These are phyloP conservation scores for Otatea glauca DNA, from an alignment of 176 grass and related monocot genomes.

Conservation along the genomic window DNA sequence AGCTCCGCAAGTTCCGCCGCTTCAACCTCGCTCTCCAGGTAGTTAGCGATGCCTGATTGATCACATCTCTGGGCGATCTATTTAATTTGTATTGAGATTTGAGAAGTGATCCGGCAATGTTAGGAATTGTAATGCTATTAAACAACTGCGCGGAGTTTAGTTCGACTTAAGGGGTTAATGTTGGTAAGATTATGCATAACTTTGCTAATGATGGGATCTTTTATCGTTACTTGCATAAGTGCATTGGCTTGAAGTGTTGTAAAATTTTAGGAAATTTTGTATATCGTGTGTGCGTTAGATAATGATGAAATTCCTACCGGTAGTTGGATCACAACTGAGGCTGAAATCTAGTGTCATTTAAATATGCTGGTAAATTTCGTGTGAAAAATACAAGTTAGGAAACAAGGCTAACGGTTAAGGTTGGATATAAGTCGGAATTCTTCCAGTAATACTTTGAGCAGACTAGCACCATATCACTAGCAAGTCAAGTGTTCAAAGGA, in stretches of 20 bases:
- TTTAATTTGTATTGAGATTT: background rate
- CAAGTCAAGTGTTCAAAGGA: conserved; percentile 7
- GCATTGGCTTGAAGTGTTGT: background rate
- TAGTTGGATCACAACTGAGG: background rate
- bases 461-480: background rate
- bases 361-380: background rate
- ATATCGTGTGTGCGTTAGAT: background rate
- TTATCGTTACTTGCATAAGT: background rate
- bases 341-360: background rate
- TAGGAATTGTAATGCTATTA: background rate
- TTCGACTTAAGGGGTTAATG: background rate
- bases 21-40: conserved; percentile 79
- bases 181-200: background rate
- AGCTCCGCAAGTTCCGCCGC: conserved; percentile 82
- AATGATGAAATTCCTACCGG: background rate
- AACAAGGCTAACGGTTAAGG: background rate
- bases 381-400: background rate
- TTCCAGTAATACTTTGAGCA: background rate
- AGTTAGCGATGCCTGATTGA: background rate
- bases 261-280: background rate
- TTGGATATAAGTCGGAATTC: background rate
- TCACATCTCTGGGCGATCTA: background rate
- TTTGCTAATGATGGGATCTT: background rate
- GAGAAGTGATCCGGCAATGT: background rate
- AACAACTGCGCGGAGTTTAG: background rate